These are phyloP conservation scores for Parafenestella ontariensis DNA, from an alignment of 2,329 filamentous ascomycete genomes.

Conservation along the genomic window DNA sequence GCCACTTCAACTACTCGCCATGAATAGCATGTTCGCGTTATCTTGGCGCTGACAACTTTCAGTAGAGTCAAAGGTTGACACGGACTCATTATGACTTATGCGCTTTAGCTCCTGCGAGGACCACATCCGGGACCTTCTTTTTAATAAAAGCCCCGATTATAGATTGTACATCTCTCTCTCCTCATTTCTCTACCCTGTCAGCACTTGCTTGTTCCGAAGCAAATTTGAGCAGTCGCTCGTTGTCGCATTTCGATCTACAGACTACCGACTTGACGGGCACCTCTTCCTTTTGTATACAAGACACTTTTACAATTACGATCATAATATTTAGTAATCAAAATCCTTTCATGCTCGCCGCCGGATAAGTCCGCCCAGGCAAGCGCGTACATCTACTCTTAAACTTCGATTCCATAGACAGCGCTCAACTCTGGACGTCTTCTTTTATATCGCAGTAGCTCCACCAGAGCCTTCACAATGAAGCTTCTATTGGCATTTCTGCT, in stretches of 20 bases:
- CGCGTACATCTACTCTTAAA: neutral
- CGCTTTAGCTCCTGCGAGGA: neutral
- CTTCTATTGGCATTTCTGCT: neutral
- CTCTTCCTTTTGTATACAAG: neutral
- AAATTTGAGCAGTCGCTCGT: neutral
- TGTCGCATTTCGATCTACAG: neutral
- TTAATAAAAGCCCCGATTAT: too few relatives aligned
- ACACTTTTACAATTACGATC: neutral
- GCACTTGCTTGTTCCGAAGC: neutral
- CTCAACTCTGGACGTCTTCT: neutral
- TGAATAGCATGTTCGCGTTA: neutral
- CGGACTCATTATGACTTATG: neutral
- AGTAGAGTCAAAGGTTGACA: neutral
- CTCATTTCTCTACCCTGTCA: neutral
- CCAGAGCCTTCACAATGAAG: constrained; percentile 4
- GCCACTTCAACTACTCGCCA: neutral
- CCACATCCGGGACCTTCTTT: neutral
- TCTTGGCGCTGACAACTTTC: neutral
- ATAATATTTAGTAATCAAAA: neutral
- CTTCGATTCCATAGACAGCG: neutral
- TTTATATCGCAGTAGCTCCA: neutral
- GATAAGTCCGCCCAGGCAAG: neutral
- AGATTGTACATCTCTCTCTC: neutral
- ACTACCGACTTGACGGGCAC: neutral
- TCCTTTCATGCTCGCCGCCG: neutral